Evolutionary conservation across 2,329 filamentous ascomycete species (phyloP), one percentile per base, ranked within the genome.

Genomic region (Ophiostoma himal-ulmi): DNA sequence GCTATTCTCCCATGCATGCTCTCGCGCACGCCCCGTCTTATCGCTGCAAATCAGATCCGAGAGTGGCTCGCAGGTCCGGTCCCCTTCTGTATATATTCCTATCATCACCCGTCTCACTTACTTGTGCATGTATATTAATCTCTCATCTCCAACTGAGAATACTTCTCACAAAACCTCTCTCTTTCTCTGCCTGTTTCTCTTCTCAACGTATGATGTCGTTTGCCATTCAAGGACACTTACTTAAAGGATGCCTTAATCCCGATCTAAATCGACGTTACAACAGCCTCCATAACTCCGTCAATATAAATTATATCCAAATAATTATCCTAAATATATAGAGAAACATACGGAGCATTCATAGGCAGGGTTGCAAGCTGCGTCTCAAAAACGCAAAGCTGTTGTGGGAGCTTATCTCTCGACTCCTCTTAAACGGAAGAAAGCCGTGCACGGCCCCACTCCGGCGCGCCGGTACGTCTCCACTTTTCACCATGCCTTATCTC

Each of bases 381-480:
- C 30, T 57, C n/a, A 64, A 64, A n/a, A 34, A 64, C 60, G 30
- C 30, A 62, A 62, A 62, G 57, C 57, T 36, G 30, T 62, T 17
- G 30, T 17, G 60, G 57, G 30, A 64, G 30, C 60, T 64, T 64
- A 36, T 64, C 60, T 64, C 2, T 20, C 34, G 34, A 14, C 30
- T 37, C 60, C 30, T 37, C 60, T 64, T 5, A 30, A 34, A 64
- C 60, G 60, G 60, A 64, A 57, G 52, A 17, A 57, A 20, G 20
- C 60, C 30, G 60, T 64, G 20, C 60, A 37, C 60, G 34, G 60
- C 60, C 57, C 60, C 60, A 64, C 60, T 37, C 60, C 60, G 60
- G 30, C 17, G 30, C 34, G 22, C 60, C 60, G 60, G 17, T 64
- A 64, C 13, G 1, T 64, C 20, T 37, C 30, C 30, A 34, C 30